These are phyloP conservation scores for Carex pumila DNA, from an alignment of 176 grass and related monocot genomes.

Conservation along the genomic window DNA sequence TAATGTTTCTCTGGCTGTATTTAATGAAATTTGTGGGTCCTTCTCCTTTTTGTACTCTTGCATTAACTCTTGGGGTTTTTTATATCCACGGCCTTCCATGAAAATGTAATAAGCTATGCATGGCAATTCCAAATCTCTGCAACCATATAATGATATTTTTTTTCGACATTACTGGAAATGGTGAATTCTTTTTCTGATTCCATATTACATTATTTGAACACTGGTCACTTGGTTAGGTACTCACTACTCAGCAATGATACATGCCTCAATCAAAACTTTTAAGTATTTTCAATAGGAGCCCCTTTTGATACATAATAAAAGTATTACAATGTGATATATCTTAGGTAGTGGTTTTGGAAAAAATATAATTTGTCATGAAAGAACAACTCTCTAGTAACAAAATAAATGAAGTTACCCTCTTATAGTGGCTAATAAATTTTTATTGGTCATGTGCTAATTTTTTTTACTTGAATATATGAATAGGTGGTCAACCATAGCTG, in stretches of 20 bases:
- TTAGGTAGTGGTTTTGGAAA: not conserved
- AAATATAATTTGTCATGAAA: not conserved
- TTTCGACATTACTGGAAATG: not conserved
- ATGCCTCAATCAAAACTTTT: not conserved
- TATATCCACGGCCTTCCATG: slow-evolving; percentile 24
- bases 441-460: not conserved
- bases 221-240: not conserved
- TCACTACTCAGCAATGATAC: not conserved
- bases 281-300: not conserved
- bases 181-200: not conserved
- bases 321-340: not conserved
- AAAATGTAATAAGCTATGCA: not conserved
- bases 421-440: not conserved
- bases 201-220: not conserved
- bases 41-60: slow-evolving; percentile 14
- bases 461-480: not conserved
- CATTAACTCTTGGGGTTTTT: slow-evolving; percentile 12
- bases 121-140: slow-evolving; percentile 2
- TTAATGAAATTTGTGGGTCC: slow-evolving; percentile 8
- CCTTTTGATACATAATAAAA: not conserved
- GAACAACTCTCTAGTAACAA: not conserved
- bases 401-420: not conserved
- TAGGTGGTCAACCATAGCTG: slow-evolving; percentile 96
- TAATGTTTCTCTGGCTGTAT: slow-evolving; percentile 23
- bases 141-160: not conserved